These are phyloP conservation scores for Inosperma sp. DNA, from an alignment of 768 basidiomycete species.

Conservation along the genomic window DNA sequence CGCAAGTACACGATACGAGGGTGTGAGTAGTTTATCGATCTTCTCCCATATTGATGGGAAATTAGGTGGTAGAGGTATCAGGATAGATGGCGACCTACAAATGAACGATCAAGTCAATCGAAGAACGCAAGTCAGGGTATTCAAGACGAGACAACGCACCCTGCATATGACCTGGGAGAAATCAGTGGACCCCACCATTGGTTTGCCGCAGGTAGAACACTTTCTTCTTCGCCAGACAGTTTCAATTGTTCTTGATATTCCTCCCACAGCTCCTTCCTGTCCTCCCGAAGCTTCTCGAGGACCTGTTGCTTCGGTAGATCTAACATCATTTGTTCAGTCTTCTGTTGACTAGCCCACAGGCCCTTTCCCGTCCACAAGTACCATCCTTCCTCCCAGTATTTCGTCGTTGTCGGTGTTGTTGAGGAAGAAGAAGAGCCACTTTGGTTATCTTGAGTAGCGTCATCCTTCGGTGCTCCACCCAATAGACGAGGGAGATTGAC, in stretches of 20 bases:
- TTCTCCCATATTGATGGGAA: conserved; percentile 49
- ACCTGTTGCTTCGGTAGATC: conserved; percentile 50
- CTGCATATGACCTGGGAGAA: conserved; percentile 40
- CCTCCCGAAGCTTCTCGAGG: conserved; percentile 37
- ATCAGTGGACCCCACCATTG: conserved; percentile 40
- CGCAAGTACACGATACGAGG: conserved; percentile 47
- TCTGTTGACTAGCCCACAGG: conserved; percentile 49
- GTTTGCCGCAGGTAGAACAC: conserved; percentile 12
- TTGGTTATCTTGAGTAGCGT: conserved; percentile 30
- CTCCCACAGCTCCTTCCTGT: conserved; percentile 41
- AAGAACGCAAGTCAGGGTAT: conserved; percentile 3
- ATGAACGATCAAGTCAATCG: conserved; percentile 1
- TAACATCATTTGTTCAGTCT: conserved; percentile 54
- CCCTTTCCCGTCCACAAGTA: conserved; percentile 67
- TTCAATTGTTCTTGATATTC: conserved; percentile 48
- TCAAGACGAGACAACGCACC: conserved; percentile 26
- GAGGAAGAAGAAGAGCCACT: conserved; percentile 17
- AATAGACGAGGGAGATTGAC: conserved; percentile 42
- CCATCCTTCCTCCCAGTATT: conserved; percentile 71
- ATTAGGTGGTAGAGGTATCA: conserved; percentile 57
- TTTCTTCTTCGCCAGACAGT: conserved; percentile 20
- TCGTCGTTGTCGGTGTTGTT: conserved; percentile 44
- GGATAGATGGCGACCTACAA: conserved; percentile 45
- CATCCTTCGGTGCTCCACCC: conserved; percentile 37
- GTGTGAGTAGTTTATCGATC: conserved; percentile 52